Evolutionary conservation across 2,329 filamentous ascomycete species (phyloP).

Genomic region (Colletotrichum salicis): DNA sequence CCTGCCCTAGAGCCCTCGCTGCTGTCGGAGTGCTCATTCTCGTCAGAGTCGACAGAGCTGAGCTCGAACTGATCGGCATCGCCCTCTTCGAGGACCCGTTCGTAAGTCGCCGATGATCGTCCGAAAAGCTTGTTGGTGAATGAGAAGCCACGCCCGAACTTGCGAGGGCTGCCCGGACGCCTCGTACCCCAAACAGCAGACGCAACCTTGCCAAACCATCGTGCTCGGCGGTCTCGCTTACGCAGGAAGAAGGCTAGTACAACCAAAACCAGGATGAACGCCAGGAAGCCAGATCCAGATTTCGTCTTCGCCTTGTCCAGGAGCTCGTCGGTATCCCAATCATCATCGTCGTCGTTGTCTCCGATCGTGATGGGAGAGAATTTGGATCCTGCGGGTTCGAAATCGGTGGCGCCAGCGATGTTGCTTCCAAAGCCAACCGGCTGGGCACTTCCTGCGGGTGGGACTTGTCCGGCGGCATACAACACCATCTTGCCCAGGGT

Average conservation of each 20-base stretch:
- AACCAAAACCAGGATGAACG: slow-evolving; percentile 80
- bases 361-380: slow-evolving; percentile 47
- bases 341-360: slow-evolving; percentile 56
- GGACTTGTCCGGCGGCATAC: slow-evolving; percentile 90
- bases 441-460: slow-evolving; percentile 66
- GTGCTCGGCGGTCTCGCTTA: slow-evolving; percentile 78
- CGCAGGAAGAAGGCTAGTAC: slow-evolving; percentile 79
- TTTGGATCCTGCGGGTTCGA: slow-evolving; percentile 80
- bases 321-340: slow-evolving; percentile 68
- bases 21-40: slow-evolving; percentile 72
- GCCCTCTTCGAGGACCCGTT: slow-evolving; percentile 87
- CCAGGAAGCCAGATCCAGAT: slow-evolving; percentile 77
- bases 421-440: slow-evolving; percentile 97
- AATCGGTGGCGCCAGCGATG: slow-evolving; percentile 74
- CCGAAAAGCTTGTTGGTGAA: slow-evolving; percentile 74
- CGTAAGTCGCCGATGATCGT: slow-evolving; percentile 70
- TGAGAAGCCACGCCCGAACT: slow-evolving; percentile 59
- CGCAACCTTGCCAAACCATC: slow-evolving; percentile 66
- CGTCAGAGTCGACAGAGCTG: slow-evolving; percentile 71
- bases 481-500: slow-evolving; percentile 96
- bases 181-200: slow-evolving; percentile 52
- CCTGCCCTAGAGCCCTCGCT: slow-evolving; percentile 67
- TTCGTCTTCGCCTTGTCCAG: slow-evolving; percentile 74
- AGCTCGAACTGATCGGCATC: slow-evolving; percentile 82
- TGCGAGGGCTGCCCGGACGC: slow-evolving; percentile 58